A percentile compares a stretch with the other conserved stretches of the same genome.
These are phyloP conservation scores for Roridomyces roridus DNA, from an alignment of 768 basidiomycete species.

Conservation along the genomic window DNA sequence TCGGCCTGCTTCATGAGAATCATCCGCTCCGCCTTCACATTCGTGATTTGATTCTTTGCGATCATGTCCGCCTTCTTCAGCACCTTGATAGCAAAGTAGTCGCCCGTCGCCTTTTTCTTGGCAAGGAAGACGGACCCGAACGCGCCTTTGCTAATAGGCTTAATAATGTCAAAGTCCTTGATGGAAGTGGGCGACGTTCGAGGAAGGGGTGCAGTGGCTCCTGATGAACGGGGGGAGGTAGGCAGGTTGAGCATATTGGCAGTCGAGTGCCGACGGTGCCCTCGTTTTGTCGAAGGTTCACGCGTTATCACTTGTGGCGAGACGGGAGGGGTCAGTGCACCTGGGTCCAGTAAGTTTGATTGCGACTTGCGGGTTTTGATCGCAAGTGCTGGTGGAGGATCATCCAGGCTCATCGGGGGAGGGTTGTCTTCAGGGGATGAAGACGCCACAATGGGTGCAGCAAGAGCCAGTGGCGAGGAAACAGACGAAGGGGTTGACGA, in stretches of 20 bases:
- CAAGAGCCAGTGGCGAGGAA: conserved; percentile 85
- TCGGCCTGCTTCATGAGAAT: conserved; percentile 99
- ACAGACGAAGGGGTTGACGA: conserved; percentile 90
- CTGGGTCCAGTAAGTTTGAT: conserved; percentile 69
- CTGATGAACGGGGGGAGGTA: conserved; percentile 83
- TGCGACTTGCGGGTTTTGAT: conserved; percentile 71
- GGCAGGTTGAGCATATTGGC: conserved; percentile 67
- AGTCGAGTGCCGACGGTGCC: conserved; percentile 76
- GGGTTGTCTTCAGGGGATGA: conserved; percentile 63
- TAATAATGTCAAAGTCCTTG: conserved; percentile 99
- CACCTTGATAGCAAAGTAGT: conserved; percentile 99
- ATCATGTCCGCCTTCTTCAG: conserved; percentile 99
- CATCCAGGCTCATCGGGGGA: conserved; percentile 73
- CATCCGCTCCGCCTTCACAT: conserved; percentile 99
- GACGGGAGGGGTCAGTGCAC: conserved; percentile 75
- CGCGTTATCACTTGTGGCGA: conserved; percentile 62
- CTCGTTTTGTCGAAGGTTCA: conserved; percentile 51
- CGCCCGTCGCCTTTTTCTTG: conserved; percentile 97
- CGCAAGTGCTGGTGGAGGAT: conserved; percentile 40
- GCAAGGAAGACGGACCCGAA: conserved; percentile 98
- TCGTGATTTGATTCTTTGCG: conserved; percentile 99
- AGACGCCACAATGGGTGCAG: conserved; percentile 82
- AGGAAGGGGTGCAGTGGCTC: conserved; percentile 76
- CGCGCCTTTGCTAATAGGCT: conserved; percentile 98
- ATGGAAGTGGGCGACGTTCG: conserved; percentile 89